These are phyloP conservation scores for Annona squamosa DNA, from an alignment of 164 flowering plant genomes.

Conservation along the genomic window DNA sequence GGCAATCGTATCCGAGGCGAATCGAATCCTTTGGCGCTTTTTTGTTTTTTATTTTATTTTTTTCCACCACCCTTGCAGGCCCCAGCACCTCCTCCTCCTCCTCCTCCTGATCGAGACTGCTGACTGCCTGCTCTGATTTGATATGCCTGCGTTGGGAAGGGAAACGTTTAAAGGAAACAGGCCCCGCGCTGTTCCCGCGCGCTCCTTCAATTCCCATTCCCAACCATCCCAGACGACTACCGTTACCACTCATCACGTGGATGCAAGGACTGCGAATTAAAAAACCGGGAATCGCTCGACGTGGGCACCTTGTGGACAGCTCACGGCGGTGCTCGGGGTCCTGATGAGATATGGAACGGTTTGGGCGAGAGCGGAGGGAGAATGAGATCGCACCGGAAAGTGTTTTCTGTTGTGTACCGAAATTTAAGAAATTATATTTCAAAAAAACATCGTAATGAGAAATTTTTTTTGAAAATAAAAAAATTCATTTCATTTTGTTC, in stretches of 20 bases:
- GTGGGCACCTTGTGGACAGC: too few relatives aligned
- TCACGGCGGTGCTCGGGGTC: too few relatives aligned
- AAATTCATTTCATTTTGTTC: background rate
- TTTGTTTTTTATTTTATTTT: background rate
- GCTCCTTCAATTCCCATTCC: background rate
- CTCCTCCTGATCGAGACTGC: background rate
- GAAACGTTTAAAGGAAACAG: background rate
- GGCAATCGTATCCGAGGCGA: slow-evolving; percentile 8
- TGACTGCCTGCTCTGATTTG: slow-evolving; percentile 1
- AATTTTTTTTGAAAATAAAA: too few relatives aligned
- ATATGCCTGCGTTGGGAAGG: slow-evolving; percentile 4
- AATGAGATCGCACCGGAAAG: too few relatives aligned
- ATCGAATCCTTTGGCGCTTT: slow-evolving; percentile 1
- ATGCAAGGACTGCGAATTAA: background rate
- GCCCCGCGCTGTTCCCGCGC: slow-evolving; percentile 5
- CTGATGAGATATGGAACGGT: too few relatives aligned
- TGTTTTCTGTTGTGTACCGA: too few relatives aligned
- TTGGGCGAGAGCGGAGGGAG: too few relatives aligned
- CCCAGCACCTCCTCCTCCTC: too few relatives aligned
- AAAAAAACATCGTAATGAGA: background rate
- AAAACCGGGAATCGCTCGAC: background rate
- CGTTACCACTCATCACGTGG: background rate
- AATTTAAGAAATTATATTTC: too few relatives aligned
- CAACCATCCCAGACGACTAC: background rate
- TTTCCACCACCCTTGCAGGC: too few relatives aligned